Conservation (phyloP, 2,329 filamentous ascomycete species). For the Zopfia rhizophila region DNA sequence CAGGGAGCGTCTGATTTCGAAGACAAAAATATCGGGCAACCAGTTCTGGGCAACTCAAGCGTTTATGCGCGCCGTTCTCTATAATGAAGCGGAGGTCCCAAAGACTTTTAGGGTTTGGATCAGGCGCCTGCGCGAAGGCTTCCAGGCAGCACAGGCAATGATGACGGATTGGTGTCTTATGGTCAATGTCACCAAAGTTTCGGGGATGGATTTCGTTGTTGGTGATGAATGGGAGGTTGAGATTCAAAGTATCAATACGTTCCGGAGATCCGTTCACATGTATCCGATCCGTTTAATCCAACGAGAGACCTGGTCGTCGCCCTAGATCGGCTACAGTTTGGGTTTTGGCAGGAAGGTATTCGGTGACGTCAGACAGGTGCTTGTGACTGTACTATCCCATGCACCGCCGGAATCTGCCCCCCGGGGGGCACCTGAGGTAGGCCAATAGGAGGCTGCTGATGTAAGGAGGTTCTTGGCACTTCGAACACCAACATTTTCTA, state of each 20-base stretch:
- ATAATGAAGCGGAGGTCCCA: slow-evolving; percentile 63
- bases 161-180: slow-evolving; percentile 31
- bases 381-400: too few species aligned
- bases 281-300: slow-evolving; percentile 52
- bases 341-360: too few species aligned
- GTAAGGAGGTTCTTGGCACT: too few species aligned
- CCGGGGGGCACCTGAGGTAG: too few species aligned
- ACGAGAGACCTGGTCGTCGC: slow-evolving; percentile 29
- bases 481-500: too few species aligned
- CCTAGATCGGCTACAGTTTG: too few species aligned
- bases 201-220: slow-evolving; percentile 27
- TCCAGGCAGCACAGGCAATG: slow-evolving; percentile 5
- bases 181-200: slow-evolving; percentile 17
- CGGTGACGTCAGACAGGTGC: too few species aligned
- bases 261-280: slow-evolving; percentile 39
- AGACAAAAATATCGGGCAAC: slow-evolving; percentile 45
- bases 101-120: slow-evolving; percentile 55
- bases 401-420: too few species aligned
- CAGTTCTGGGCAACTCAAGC: slow-evolving; percentile 64
- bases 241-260: slow-evolving; percentile 51
- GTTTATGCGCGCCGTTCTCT: slow-evolving; percentile 68
- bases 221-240: slow-evolving; percentile 61
- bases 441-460: too few species aligned
- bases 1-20: slow-evolving; percentile 56
- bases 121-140: slow-evolving; percentile 12